Conservation (phyloP, 108 stramenopile genomes). For the Cyclotella distinguenda region DNA sequence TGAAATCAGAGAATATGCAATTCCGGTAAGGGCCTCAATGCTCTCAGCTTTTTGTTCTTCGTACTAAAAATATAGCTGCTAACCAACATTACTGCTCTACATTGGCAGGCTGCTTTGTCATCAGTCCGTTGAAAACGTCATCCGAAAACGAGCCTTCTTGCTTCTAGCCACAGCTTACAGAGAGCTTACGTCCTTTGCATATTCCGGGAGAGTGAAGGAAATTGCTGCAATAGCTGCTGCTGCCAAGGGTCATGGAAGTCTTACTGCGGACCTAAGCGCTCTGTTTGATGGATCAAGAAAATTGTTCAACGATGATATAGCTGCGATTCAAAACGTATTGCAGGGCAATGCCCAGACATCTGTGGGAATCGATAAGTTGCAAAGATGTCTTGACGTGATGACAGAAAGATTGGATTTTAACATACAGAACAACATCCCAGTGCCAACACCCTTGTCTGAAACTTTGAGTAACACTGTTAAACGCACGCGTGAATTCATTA, state of each 20-base stretch:
- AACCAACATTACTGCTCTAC: neutral
- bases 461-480: slow-evolving; percentile 79
- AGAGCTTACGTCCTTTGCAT: slow-evolving; percentile 85
- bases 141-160: slow-evolving; percentile 89
- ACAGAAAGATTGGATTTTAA: slow-evolving; percentile 94
- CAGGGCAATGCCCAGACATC: slow-evolving; percentile 50
- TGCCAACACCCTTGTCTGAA: slow-evolving; percentile 84
- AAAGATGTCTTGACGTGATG: slow-evolving; percentile 89
- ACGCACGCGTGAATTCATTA: slow-evolving; percentile 76
- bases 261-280: slow-evolving; percentile 61
- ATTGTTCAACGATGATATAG: slow-evolving; percentile 78
- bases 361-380: slow-evolving; percentile 82
- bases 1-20: slow-evolving; percentile 97
- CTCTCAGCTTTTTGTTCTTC: slow-evolving; percentile 34
- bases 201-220: slow-evolving; percentile 82
- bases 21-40: slow-evolving; percentile 82
- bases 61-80: too few species aligned
- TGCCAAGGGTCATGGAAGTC: slow-evolving; percentile 54
- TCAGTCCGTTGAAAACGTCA: slow-evolving; percentile 95
- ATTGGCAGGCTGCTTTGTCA: slow-evolving; percentile 45
- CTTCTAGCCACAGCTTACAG: slow-evolving; percentile 71
- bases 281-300: slow-evolving; percentile 64
- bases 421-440: slow-evolving; percentile 93
- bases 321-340: slow-evolving; percentile 75
- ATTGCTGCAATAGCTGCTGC: slow-evolving; percentile 64